Evolutionary conservation across 495 filamentous ascomycete species (phyloP).

Genomic region (Penicillium soppii): DNA sequence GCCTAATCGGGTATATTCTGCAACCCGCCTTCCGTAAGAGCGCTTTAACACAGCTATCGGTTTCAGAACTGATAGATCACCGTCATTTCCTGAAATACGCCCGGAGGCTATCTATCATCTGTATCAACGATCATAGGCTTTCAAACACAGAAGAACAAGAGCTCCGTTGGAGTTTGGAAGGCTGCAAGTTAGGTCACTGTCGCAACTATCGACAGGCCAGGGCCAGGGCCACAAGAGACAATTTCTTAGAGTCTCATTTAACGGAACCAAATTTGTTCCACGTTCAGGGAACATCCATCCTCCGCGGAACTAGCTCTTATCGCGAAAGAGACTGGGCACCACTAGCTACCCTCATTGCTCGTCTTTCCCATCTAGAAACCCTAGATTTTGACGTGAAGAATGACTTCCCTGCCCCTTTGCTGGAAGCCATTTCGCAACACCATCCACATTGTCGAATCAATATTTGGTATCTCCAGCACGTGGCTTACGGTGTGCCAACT

Average conservation of each 20-base stretch:
- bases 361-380: not conserved
- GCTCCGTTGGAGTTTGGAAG: not conserved
- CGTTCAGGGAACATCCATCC: not conserved
- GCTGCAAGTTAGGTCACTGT: not conserved
- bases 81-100: not conserved
- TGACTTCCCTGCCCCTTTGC: conserved; percentile 13
- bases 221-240: not conserved
- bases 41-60: too few species aligned
- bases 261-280: not conserved
- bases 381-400: conserved; percentile 3
- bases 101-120: not conserved
- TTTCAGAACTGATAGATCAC: too few species aligned
- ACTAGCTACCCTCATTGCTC: not conserved
- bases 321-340: not conserved
- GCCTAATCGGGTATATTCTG: too few species aligned
- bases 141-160: not conserved
- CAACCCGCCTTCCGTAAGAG: too few species aligned
- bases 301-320: too few species aligned
- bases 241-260: conserved; percentile 3
- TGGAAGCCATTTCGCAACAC: not conserved
- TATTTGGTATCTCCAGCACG: not conserved
- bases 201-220: not conserved
- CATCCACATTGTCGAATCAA: not conserved
- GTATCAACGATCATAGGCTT: not conserved
- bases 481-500: not conserved